Conservation (phyloP, 2,329 filamentous ascomycete genomes). For the Pseudodiploospora longispora region DNA sequence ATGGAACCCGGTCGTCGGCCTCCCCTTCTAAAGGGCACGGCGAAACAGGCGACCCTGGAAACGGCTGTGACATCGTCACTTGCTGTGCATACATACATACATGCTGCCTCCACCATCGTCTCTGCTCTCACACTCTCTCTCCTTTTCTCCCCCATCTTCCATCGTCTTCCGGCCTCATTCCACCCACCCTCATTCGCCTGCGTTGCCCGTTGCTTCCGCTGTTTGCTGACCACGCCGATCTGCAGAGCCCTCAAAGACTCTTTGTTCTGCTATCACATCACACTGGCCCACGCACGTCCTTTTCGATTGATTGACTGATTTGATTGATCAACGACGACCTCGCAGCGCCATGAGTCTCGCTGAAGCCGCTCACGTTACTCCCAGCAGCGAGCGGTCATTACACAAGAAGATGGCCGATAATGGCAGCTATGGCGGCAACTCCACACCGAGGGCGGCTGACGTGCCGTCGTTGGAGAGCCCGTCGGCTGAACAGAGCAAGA, state of each 20-base stretch:
- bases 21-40: slow-evolving; percentile 8
- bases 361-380: slow-evolving; percentile 13
- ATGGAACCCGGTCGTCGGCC: slow-evolving; percentile 3
- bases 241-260: neutral
- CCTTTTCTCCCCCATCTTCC: slow-evolving; percentile 3
- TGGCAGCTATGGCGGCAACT: slow-evolving; percentile 20
- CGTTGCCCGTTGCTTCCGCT: neutral
- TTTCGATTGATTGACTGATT: neutral
- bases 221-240: neutral
- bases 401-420: slow-evolving; percentile 17
- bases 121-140: neutral
- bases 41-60: slow-evolving; percentile 8
- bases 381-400: slow-evolving; percentile 6
- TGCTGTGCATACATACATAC: neutral
- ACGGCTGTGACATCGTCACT: slow-evolving; percentile 1
- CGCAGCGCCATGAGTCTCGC: slow-evolving; percentile 21
- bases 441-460: slow-evolving; percentile 23
- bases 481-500: slow-evolving; percentile 16
- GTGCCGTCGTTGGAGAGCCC: slow-evolving; percentile 19
- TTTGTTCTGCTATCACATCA: slow-evolving; percentile 6
- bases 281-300: slow-evolving; percentile 7
- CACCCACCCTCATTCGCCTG: neutral
- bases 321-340: neutral
- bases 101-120: no score
- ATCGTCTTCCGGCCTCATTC: slow-evolving; percentile 6